phyloP scores from a whole-genome alignment of 768 basidiomycete genomes.

The Lactifluus hygrophoroides region DNA sequence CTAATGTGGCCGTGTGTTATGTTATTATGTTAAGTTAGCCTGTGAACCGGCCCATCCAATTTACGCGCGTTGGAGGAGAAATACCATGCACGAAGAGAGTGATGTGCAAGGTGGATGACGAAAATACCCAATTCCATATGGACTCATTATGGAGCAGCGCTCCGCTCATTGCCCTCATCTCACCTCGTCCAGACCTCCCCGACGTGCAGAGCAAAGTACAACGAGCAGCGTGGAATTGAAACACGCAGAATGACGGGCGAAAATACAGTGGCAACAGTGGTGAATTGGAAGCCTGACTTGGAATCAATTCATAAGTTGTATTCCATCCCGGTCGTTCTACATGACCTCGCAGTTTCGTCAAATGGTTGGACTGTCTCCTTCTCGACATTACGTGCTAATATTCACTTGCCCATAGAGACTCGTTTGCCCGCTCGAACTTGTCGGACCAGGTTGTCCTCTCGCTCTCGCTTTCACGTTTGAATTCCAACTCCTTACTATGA shows the following conservation, averaged over 20 bases:
- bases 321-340: neutral
- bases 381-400: neutral
- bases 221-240: neutral
- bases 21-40: neutral
- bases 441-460: neutral
- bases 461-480: neutral
- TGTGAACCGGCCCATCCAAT: neutral
- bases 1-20: neutral
- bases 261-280: neutral
- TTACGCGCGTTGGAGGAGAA: neutral
- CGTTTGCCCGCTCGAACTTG: neutral
- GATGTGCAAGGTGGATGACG: neutral
- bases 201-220: neutral
- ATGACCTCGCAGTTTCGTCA: neutral
- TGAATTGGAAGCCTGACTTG: neutral
- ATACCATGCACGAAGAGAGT: no score
- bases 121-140: neutral
- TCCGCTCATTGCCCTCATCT: neutral
- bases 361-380: neutral
- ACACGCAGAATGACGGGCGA: neutral
- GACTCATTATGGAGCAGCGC: neutral
- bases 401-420: neutral
- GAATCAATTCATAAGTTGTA: neutral
- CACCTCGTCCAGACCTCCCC: neutral
- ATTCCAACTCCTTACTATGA: constrained; percentile 7